Evolutionary conservation across 306 rosid species (phyloP).

Genomic region (Luffa aegyptiaca): DNA sequence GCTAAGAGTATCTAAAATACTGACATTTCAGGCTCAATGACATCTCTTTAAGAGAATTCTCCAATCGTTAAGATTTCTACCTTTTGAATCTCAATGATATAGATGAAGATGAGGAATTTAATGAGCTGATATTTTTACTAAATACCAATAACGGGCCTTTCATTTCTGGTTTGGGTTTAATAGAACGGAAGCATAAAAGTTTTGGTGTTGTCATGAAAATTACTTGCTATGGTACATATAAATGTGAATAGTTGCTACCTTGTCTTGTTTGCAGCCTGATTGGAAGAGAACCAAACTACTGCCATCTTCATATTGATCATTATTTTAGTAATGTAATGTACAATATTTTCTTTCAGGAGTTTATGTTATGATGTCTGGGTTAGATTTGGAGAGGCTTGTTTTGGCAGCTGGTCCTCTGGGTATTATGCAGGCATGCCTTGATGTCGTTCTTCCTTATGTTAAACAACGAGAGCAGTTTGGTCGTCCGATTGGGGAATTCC

Average conservation of each 20-base stretch:
- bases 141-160: background rate
- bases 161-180: background rate
- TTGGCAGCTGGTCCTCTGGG: constrained; percentile 85
- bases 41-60: background rate
- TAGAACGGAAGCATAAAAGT: background rate
- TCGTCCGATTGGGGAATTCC: constrained; percentile 94
- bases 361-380: constrained; percentile 94
- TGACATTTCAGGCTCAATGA: background rate
- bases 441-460: constrained; percentile 76
- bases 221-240: background rate
- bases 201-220: background rate
- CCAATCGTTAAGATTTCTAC: background rate
- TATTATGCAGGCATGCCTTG: constrained; percentile 93
- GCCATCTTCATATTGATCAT: background rate
- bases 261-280: background rate
- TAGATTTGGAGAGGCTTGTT: constrained; percentile 95
- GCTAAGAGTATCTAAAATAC: background rate
- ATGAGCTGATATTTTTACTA: background rate
- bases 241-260: background rate
- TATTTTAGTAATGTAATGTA: constrained; percentile 4
- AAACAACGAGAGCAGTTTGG: constrained; percentile 95
- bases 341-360: constrained; percentile 54
- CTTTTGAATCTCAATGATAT: background rate
- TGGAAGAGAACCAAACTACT: background rate
- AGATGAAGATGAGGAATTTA: background rate